Base-by-base conservation (phyloP, 768 basidiomycete genomes). In the Amanita pallidorosea region DNA sequence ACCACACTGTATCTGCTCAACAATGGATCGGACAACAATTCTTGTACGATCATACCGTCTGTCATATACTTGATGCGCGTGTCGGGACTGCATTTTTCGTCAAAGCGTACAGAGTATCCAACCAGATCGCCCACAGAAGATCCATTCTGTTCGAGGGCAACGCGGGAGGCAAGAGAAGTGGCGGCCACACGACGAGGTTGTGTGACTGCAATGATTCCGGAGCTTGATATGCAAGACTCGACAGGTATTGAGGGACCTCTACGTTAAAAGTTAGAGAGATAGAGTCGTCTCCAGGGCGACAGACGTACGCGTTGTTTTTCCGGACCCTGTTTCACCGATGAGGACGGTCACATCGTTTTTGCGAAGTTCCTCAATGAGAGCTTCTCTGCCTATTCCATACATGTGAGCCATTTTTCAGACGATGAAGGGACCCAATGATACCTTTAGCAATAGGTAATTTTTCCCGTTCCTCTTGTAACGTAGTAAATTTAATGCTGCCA, bases 201-300 rank as follows among this genome's bases (percentile, higher is more conserved):
- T 0, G 96, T 99, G 41, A 96, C 81, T 7, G 86, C 92, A 42
- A 99, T 87, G 62, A 84, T 79, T 23, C 86, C 84, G 17, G 72
- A 72, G 17, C 79, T 75, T 2, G 81, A 76, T 4, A 91, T 67
- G 3, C 85, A 84, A 17, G 86, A 81, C 61, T 94, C 91, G 51
- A 94, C 77, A 98, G 72, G 62, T 95, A 98, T 61, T 99, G 96
- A 0, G 96, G 96, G 44, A 98, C 81, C 74, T 99, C 95, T 99
- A 68, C 34, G 53, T 40, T 2, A 29, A 38, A 53, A 37, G 44
- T 38, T 53, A 20, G 53, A 35, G 29, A 18, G 7, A 36, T 23
- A 12, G 23, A 35, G 38, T 31, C 22, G 37, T 35, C 29, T 44
- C 25, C 45, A 34, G 53, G 49, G 7, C 9, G 5, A 46, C n/a